Base-by-base conservation (phyloP, 2,329 filamentous ascomycete species). In the Fusarium sterilihyphosum region DNA sequence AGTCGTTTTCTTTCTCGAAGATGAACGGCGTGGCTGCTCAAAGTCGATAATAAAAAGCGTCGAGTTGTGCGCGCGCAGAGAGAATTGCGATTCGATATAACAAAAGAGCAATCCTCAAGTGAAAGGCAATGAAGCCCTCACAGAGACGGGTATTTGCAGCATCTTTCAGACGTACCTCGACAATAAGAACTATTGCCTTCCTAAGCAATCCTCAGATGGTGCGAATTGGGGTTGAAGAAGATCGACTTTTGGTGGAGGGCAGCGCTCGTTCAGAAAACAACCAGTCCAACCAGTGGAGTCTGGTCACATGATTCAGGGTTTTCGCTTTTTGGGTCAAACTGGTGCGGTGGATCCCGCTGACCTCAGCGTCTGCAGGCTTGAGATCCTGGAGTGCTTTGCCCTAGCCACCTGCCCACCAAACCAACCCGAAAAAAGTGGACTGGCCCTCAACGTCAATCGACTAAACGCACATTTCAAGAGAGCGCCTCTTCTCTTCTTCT, bases 111-210 rank as follows among this genome's bases (percentile, higher is more conserved):
- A 70, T 71, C 67, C 79, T 84, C 82, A 83, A 73, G 76, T 69
- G 61, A 78, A 65, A 77, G 65, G 76, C 79, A 82, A 71, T 61
- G 78, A 80, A 76, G 75, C 77, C 74, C 70, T 79, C 78, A 76
- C 74, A 57, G 72, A 77, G 73, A 72, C 65, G 73, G 67, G 71
- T 67, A 71, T 77, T 77, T 80, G 82, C 83, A 85, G 83, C 85
- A 87, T 87, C 85, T 83, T 83, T 84, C 83, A 86, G 85, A 90
- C 88, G 79, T 89, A 90, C 88, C 88, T 90, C 88, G 88, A 90
- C 88, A 89, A 88, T 87, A 86, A 81, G 78, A 56, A 61, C 79
- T 84, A 87, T 86, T 89, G 88, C 87, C 88, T 86, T 90, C 88
- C 88, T 90, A 88, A 90, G 88, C 88, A 89, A 86, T 86, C 83